Percentiles rank a stretch among this genome's conserved stretches.
phyloP scores from a whole-genome alignment of 805 yeast genomes.

The Cyberlindnera americana region DNA sequence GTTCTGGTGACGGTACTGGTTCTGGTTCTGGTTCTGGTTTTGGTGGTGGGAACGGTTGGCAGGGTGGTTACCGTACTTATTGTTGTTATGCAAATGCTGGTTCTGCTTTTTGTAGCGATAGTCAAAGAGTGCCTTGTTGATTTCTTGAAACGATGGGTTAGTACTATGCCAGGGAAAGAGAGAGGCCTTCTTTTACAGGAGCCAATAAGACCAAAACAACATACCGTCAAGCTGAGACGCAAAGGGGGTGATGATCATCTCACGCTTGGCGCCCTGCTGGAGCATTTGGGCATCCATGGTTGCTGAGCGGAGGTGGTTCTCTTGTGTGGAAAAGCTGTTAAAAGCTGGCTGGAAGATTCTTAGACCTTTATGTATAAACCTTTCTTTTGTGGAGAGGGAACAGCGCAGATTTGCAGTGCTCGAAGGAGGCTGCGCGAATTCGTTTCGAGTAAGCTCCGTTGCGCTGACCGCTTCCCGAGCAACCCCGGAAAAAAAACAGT shows the following conservation, averaged over 20 bases:
- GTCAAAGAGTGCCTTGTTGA: conserved; percentile 26
- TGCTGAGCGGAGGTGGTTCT: conserved; percentile 1
- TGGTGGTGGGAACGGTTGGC: conserved; percentile 1
- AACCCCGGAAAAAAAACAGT: conserved; percentile 3
- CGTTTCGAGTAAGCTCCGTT: not conserved
- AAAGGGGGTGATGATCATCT: conserved; percentile 13
- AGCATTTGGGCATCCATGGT: conserved; percentile 2
- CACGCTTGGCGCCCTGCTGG: conserved; percentile 12
- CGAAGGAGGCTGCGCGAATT: conserved; percentile 5
- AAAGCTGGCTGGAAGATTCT: not conserved
- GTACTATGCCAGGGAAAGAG: conserved; percentile 3
- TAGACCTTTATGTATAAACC: too few species aligned
- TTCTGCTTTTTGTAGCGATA: conserved; percentile 22
- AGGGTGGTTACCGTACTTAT: conserved; percentile 5
- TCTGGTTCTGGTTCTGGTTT: conserved; percentile 1
- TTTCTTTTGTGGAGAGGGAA: too few species aligned
- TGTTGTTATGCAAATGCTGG: conserved; percentile 2
- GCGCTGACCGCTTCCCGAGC: conserved; percentile 10
- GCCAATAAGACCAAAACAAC: conserved; percentile 8
- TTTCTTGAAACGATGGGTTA: conserved; percentile 16
- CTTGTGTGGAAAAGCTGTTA: not conserved
- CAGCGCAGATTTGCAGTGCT: conserved; percentile 4
- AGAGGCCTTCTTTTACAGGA: too few species aligned
- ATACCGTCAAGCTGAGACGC: conserved; percentile 19
- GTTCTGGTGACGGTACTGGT: conserved; percentile 1